phyloP scores from a whole-genome alignment of 1,284 basidiomycete species.

The Rhodotorula sp. region DNA sequence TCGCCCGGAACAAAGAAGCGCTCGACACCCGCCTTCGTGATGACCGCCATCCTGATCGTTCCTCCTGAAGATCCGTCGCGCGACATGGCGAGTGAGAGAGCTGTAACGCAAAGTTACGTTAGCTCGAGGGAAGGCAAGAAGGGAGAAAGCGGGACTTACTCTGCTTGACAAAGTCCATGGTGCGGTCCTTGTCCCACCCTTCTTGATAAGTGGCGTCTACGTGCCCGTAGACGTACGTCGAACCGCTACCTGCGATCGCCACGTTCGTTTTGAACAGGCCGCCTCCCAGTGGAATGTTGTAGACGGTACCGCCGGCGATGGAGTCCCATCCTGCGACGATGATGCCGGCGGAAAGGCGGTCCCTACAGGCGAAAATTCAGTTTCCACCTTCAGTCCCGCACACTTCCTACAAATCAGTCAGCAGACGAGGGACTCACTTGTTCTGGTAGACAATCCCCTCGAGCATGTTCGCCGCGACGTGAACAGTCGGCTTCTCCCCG shows the following conservation, averaged over 20 bases:
- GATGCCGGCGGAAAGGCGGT: constrained; percentile 79
- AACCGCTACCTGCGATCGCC: constrained; percentile 97
- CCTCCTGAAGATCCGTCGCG: constrained; percentile 98
- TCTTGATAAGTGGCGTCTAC: constrained; percentile 97
- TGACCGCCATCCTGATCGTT: constrained; percentile 94
- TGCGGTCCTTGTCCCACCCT: constrained; percentile 88
- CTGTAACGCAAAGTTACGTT: constrained; percentile 51
- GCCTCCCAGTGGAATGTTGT: constrained; percentile 92
- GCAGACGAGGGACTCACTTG: constrained; percentile 74
- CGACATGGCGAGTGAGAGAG: constrained; percentile 91
- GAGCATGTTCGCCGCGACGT: constrained; percentile 78
- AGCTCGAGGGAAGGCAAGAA: not conserved
- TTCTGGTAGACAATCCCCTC: constrained; percentile 90
- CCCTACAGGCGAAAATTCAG: constrained; percentile 25
- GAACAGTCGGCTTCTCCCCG: constrained; percentile 70
- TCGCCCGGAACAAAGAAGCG: constrained; percentile 93
- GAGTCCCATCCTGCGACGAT: constrained; percentile 99
- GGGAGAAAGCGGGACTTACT: constrained; percentile 60
- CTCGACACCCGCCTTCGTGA: constrained; percentile 87
- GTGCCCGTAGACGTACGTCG: constrained; percentile 97
- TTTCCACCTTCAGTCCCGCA: too few species aligned
- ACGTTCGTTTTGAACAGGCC: constrained; percentile 91
- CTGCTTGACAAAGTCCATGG: constrained; percentile 92
- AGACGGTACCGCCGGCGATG: constrained; percentile 87
- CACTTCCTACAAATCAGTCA: too few species aligned